Evolutionary conservation across 441 rosid species (phyloP).

Genomic region (Dalechampia spathulata): DNA sequence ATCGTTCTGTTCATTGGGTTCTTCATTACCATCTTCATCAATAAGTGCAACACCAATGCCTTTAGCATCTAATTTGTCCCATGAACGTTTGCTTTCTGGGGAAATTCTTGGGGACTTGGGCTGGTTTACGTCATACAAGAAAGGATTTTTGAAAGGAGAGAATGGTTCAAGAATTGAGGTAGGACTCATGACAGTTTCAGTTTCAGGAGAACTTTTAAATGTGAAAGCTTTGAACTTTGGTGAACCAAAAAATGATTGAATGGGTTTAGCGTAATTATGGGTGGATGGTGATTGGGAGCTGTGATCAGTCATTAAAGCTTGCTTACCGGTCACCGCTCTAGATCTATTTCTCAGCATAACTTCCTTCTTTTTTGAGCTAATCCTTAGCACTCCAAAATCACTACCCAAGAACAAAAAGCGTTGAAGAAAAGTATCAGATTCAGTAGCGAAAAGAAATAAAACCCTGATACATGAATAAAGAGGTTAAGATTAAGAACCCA

Average conservation of each 20-base stretch:
- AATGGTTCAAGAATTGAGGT: constrained; percentile 55
- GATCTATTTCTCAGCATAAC: constrained; percentile 54
- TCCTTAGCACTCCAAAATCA: neutral
- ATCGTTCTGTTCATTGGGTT: constrained; percentile 15
- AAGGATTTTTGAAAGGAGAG: constrained; percentile 32
- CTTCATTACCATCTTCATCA: too few relatives aligned
- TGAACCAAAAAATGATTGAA: constrained; percentile 45
- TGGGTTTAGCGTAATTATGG: constrained; percentile 20
- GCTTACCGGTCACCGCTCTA: constrained; percentile 53
- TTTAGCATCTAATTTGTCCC: constrained; percentile 32
- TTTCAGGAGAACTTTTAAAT: constrained; percentile 31
- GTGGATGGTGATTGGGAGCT: constrained; percentile 28
- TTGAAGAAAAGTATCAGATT: too few relatives aligned
- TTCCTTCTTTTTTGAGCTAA: too few relatives aligned
- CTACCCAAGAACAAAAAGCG: constrained; percentile 2
- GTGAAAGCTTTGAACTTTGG: constrained; percentile 54
- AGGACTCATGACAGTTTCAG: constrained; percentile 48
- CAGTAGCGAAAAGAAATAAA: constrained; percentile 1
- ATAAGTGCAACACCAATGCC: constrained; percentile 61
- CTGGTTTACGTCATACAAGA: constrained; percentile 20
- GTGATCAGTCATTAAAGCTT: constrained; percentile 57
- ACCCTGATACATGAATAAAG: too few relatives aligned
- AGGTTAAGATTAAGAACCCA: constrained; percentile 11
- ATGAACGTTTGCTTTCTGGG: constrained; percentile 24
- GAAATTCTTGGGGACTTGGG: constrained; percentile 30